Conservation (phyloP, 306 rosid species). For the Pyrus pyrifolia region DNA sequence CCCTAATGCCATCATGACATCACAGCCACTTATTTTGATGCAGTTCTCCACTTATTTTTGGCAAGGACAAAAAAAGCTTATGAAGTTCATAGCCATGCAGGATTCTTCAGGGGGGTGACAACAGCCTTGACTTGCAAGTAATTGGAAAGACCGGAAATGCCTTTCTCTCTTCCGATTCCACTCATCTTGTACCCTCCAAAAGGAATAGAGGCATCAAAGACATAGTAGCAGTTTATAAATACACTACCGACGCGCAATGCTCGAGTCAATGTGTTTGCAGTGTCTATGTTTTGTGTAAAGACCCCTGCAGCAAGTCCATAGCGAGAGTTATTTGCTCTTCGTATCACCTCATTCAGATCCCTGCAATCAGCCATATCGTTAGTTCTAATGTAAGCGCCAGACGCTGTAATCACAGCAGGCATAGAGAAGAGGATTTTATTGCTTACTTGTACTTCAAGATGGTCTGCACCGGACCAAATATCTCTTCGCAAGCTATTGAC, state of each 20-base stretch:
- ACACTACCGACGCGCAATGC: constrained; percentile 75
- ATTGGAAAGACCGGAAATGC: constrained; percentile 59
- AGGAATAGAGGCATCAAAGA: constrained; percentile 86
- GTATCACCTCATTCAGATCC: constrained; percentile 62
- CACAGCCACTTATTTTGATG: background rate
- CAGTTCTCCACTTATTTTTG: constrained; percentile 21
- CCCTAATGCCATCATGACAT: background rate
- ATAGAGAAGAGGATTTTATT: background rate
- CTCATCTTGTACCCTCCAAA: constrained; percentile 97
- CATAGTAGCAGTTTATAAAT: constrained; percentile 72
- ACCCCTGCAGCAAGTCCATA: constrained; percentile 94
- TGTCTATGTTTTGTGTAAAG: constrained; percentile 59
- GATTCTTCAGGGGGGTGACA: constrained; percentile 58
- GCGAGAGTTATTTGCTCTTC: constrained; percentile 54
- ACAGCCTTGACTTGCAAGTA: constrained; percentile 98
- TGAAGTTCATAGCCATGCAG: constrained; percentile 70
- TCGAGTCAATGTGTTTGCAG: constrained; percentile 64
- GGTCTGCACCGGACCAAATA: constrained; percentile 90
- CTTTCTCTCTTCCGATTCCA: constrained; percentile 89
- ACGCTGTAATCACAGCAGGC: background rate
- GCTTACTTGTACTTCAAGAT: constrained; percentile 81
- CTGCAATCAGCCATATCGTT: constrained; percentile 31
- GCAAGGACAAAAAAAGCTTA: background rate
- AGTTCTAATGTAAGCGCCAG: background rate
- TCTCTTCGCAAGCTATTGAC: constrained; percentile 80